A percentile compares a stretch with the other conserved stretches of the same genome.
Conservation (phyloP, 163 green algal genomes). For the Chlamydomonas reinhardtii region DNA sequence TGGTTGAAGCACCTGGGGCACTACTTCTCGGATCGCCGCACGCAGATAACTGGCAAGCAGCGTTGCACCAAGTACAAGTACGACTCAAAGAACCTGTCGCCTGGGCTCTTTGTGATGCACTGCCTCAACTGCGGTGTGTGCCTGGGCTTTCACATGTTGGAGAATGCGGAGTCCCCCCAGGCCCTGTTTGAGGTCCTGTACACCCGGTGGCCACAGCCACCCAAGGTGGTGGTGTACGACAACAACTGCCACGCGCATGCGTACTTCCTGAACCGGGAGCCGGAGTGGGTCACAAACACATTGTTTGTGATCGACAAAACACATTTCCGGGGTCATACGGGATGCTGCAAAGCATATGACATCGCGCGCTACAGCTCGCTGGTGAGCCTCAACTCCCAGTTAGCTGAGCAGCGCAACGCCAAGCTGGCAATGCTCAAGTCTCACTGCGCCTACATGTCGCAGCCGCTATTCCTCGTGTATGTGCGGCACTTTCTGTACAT, state of each 20-base stretch:
- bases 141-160: not conserved
- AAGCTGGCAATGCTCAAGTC: conserved; percentile 1
- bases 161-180: not conserved
- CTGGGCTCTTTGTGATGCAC: no score
- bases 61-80: not conserved
- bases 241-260: no score
- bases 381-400: not conserved
- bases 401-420: not conserved
- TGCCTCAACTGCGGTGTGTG: no score
- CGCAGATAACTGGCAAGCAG: not conserved
- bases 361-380: not conserved
- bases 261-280: no score
- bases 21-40: not conserved
- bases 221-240: no score
- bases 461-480: conserved; percentile 2
- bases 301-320: no score
- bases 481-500: not conserved
- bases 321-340: not conserved
- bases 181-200: not conserved
- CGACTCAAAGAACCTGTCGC: no score
- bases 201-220: not conserved
- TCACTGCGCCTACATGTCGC: conserved; percentile 1
- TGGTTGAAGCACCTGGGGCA: not conserved
- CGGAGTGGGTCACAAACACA: no score
- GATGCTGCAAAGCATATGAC: not conserved